These are phyloP conservation scores for Lasiosphaeria miniovina DNA, from an alignment of 495 filamentous ascomycete species.

Conservation along the genomic window DNA sequence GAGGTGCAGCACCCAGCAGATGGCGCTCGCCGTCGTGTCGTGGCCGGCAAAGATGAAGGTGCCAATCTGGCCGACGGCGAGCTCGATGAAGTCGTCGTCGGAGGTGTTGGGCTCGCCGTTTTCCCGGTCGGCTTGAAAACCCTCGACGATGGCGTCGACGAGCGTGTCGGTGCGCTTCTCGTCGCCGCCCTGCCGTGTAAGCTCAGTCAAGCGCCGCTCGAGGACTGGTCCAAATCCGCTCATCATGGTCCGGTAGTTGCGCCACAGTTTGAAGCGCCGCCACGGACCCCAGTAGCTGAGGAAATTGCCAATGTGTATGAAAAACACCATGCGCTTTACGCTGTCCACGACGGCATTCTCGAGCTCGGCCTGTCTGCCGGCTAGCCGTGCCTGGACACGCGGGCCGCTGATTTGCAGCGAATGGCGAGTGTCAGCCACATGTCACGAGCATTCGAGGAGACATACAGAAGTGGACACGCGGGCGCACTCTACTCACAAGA, in stretches of 20 bases:
- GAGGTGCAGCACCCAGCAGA: conserved; percentile 35
- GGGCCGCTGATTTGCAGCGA: background rate
- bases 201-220: background rate
- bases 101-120: background rate
- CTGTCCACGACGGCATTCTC: background rate
- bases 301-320: background rate
- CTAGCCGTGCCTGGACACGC: background rate
- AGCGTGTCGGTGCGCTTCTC: background rate
- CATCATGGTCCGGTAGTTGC: background rate
- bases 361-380: background rate
- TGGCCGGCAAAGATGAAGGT: conserved; percentile 40
- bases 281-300: background rate
- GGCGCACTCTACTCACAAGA: background rate
- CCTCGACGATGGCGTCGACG: background rate
- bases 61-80: conserved; percentile 18
- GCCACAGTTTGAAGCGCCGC: background rate
- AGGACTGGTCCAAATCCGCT: background rate
- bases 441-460: no score
- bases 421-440: background rate
- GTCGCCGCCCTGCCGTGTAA: background rate
- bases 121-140: background rate
- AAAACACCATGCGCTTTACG: background rate
- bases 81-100: conserved; percentile 13
- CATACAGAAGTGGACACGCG: no score
- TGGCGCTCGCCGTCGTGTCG: conserved; percentile 35